Conservation (phyloP, 805 yeast species). For the Wickerhamiella parazyma region DNA sequence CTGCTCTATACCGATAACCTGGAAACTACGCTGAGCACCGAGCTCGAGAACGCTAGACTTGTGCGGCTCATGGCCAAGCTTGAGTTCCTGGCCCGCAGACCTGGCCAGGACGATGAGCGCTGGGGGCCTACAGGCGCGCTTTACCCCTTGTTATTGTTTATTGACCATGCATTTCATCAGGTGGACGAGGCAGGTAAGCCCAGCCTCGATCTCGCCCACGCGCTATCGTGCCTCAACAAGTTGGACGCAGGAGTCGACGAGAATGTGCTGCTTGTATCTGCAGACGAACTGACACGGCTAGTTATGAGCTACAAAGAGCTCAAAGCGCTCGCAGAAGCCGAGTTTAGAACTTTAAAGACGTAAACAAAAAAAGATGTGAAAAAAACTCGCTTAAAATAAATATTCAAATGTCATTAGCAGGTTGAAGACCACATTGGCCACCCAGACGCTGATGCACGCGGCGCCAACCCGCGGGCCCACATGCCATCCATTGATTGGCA, state of each 20-base stretch:
- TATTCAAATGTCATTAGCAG: not conserved
- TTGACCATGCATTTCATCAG: slow-evolving; percentile 78
- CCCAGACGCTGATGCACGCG: slow-evolving; percentile 32
- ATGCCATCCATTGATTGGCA: slow-evolving; percentile 33
- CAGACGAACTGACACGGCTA: slow-evolving; percentile 75
- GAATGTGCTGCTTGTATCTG: slow-evolving; percentile 60
- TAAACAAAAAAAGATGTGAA: not conserved
- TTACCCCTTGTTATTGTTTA: slow-evolving; percentile 59
- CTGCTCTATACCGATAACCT: slow-evolving; percentile 20
- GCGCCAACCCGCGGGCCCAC: slow-evolving; percentile 31
- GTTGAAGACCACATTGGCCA: slow-evolving; percentile 25
- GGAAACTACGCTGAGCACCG: slow-evolving; percentile 38
- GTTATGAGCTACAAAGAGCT: slow-evolving; percentile 77
- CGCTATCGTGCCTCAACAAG: slow-evolving; percentile 66
- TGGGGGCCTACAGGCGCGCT: slow-evolving; percentile 70
- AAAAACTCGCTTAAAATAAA: no score
- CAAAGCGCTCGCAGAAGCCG: slow-evolving; percentile 48
- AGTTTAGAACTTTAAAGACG: slow-evolving; percentile 42
- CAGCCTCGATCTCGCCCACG: slow-evolving; percentile 68
- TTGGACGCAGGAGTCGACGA: slow-evolving; percentile 88
- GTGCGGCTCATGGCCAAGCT: slow-evolving; percentile 73
- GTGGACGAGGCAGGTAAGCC: slow-evolving; percentile 66
- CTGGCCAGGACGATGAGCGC: slow-evolving; percentile 42
- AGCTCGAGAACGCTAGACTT: slow-evolving; percentile 77
- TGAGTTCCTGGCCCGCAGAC: slow-evolving; percentile 62